Evolutionary conservation across 1,139 yeast species (phyloP).

Genomic region (Geotrichum citri-aurantii): DNA sequence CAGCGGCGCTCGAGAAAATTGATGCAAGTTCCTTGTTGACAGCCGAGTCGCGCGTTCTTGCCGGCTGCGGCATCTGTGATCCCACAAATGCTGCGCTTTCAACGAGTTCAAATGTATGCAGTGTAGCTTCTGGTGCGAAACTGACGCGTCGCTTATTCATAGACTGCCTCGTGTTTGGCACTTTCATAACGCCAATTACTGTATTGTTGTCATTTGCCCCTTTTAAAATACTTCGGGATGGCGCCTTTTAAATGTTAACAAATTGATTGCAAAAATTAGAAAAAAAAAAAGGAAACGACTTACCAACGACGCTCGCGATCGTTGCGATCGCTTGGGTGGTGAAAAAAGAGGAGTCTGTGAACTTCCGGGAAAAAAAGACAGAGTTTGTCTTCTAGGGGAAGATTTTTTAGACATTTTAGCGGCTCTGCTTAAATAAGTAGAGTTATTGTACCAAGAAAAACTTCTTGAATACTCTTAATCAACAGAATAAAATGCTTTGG

Average conservation of each 20-base stretch:
- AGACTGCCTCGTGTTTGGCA: conserved; percentile 17
- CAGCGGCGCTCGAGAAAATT: conserved; percentile 6
- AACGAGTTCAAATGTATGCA: conserved; percentile 30
- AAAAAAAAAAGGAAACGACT: no score
- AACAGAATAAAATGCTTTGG: not conserved
- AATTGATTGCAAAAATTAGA: no score
- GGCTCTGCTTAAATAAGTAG: not conserved
- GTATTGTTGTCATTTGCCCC: conserved; percentile 25
- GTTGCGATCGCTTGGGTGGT: not conserved
- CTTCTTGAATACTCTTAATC: no score
- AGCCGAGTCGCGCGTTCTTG: conserved; percentile 9
- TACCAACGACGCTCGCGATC: not conserved
- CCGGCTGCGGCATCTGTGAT: conserved; percentile 14
- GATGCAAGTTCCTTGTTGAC: conserved; percentile 12
- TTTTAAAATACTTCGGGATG: conserved; percentile 26
- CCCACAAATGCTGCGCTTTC: conserved; percentile 16
- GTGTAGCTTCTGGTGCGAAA: conserved; percentile 48
- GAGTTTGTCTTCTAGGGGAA: conserved; percentile 1
- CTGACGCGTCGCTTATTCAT: conserved; percentile 40
- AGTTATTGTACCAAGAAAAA: not conserved
- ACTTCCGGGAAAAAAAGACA: not conserved
- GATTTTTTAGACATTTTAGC: not conserved
- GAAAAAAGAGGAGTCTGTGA: not conserved
- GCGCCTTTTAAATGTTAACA: conserved; percentile 17
- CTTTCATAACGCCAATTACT: conserved; percentile 26